These are phyloP conservation scores for Phytophthora aleatoria DNA, from an alignment of 352 stramenopile species.

Conservation along the genomic window DNA sequence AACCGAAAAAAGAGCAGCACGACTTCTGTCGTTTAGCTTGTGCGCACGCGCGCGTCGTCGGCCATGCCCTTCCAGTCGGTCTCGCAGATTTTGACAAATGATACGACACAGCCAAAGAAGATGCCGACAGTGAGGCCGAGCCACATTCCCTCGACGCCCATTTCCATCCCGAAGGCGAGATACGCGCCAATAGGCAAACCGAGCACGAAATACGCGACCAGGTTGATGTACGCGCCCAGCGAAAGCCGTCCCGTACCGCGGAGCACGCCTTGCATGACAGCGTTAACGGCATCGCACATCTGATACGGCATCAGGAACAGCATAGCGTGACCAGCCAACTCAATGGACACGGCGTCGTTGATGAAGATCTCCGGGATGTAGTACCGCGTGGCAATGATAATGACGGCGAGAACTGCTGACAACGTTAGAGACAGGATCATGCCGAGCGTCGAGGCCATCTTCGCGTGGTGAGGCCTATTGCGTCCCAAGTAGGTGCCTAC, in stretches of 20 bases:
- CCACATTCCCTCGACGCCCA: slow-evolving; percentile 79
- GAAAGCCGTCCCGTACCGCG: slow-evolving; percentile 63
- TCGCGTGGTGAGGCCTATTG: slow-evolving; percentile 84
- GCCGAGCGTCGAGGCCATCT: slow-evolving; percentile 73
- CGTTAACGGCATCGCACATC: slow-evolving; percentile 71
- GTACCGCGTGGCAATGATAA: slow-evolving; percentile 52
- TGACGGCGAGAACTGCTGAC: slow-evolving; percentile 41
- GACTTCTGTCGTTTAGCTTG: slow-evolving; percentile 34
- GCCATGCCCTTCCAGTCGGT: slow-evolving; percentile 67
- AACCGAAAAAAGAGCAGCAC: slow-evolving; percentile 2
- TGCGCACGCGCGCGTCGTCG: slow-evolving; percentile 54
- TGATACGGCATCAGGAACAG: slow-evolving; percentile 73
- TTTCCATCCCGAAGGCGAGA: slow-evolving; percentile 62
- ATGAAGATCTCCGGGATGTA: slow-evolving; percentile 70
- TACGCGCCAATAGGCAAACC: slow-evolving; percentile 64
- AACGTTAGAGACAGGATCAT: slow-evolving; percentile 60
- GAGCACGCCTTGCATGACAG: slow-evolving; percentile 78
- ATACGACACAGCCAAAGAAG: slow-evolving; percentile 57
- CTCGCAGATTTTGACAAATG: slow-evolving; percentile 61
- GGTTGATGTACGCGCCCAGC: slow-evolving; percentile 64
- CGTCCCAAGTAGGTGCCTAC: slow-evolving; percentile 82
- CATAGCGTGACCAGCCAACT: slow-evolving; percentile 50
- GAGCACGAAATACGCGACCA: slow-evolving; percentile 75
- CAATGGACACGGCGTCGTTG: slow-evolving; percentile 64
- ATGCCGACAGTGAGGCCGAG: slow-evolving; percentile 65